These are phyloP conservation scores for Penicillium sp. DNA, from an alignment of 2,329 filamentous ascomycete species.

Conservation along the genomic window DNA sequence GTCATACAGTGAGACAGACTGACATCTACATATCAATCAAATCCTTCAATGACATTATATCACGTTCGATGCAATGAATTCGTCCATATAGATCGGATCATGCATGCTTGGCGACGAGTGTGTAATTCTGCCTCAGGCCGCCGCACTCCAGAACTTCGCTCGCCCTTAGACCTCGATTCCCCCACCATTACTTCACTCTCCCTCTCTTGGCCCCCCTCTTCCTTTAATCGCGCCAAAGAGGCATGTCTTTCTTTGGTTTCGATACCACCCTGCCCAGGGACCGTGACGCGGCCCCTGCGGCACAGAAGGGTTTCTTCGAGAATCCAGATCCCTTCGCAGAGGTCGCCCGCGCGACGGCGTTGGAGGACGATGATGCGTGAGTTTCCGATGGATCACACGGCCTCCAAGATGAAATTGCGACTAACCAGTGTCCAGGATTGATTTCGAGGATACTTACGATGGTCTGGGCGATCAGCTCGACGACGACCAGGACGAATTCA, in stretches of 20 bases:
- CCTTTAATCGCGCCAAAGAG: constrained; percentile 20
- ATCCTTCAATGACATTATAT: too few relatives aligned
- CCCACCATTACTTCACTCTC: constrained; percentile 10
- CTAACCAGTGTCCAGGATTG: constrained; percentile 48
- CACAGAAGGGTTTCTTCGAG: constrained; percentile 68
- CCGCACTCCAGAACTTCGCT: constrained; percentile 17
- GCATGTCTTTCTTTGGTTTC: constrained; percentile 91
- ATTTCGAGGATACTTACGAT: constrained; percentile 98
- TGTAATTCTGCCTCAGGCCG: constrained; percentile 14
- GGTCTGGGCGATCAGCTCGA: constrained; percentile 85
- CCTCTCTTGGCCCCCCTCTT: constrained; percentile 13
- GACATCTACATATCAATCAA: too few relatives aligned
- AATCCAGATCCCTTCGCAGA: constrained; percentile 85
- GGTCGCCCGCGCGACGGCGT: constrained; percentile 55
- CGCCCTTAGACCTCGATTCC: constrained; percentile 5
- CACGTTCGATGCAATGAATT: too few relatives aligned
- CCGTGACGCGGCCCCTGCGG: constrained; percentile 57
- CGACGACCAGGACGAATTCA: constrained; percentile 88
- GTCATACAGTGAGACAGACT: too few relatives aligned
- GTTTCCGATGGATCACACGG: constrained; percentile 20
- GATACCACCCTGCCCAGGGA: constrained; percentile 62
- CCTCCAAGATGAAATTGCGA: not conserved
- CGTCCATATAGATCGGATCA: too few relatives aligned
- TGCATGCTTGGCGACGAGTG: too few relatives aligned
- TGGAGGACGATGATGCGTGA: constrained; percentile 58